Evolutionary conservation across 768 basidiomycete genomes (phyloP).

Genomic region (Astraeus odoratus): DNA sequence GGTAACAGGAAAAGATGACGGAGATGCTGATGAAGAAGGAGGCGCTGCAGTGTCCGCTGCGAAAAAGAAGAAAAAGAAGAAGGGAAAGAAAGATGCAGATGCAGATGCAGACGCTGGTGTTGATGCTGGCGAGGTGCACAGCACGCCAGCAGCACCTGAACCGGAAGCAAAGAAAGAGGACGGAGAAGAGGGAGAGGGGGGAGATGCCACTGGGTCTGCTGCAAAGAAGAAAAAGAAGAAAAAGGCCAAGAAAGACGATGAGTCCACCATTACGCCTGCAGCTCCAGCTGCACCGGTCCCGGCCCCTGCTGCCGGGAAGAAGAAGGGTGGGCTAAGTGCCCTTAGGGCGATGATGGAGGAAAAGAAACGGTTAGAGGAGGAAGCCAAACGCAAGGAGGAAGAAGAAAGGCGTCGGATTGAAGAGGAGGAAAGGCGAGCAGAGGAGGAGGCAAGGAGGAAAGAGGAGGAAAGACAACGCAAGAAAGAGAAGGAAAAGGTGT

Average conservation of each 20-base stretch:
- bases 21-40: constrained; percentile 63
- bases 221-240: constrained; percentile 85
- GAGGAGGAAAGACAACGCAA: constrained; percentile 79
- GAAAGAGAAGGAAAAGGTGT: constrained; percentile 87
- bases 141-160: constrained; percentile 23
- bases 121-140: constrained; percentile 42
- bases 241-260: constrained; percentile 69
- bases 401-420: constrained; percentile 78
- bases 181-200: constrained; percentile 64
- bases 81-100: constrained; percentile 58
- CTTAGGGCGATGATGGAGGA: constrained; percentile 90
- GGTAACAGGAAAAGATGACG: constrained; percentile 39
- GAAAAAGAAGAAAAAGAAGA: constrained; percentile 85
- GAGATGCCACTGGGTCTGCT: constrained; percentile 38
- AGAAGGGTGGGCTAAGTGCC: constrained; percentile 76
- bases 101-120: too few relatives aligned
- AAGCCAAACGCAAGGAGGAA: constrained; percentile 61
- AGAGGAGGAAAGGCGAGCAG: constrained; percentile 77
- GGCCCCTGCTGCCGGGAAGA: constrained; percentile 45
- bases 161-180: constrained; percentile 39
- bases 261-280: constrained; percentile 47
- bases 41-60: constrained; percentile 40
- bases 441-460: constrained; percentile 67
- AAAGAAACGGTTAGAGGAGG: constrained; percentile 84
- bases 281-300: constrained; percentile 28